These are phyloP conservation scores for Pichia kudriavzevii DNA, from an alignment of 1,139 yeast genomes.

Conservation along the genomic window DNA sequence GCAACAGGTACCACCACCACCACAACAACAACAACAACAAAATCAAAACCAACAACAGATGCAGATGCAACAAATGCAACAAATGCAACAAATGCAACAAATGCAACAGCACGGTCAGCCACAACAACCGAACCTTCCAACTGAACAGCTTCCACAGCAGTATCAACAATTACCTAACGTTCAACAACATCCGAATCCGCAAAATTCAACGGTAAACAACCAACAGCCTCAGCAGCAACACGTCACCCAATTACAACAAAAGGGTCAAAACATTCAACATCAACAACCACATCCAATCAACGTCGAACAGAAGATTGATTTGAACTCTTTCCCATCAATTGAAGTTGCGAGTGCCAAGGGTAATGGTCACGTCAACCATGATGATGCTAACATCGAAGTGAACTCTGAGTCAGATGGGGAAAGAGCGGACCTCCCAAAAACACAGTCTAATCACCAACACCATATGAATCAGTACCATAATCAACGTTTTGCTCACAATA, in stretches of 20 bases:
- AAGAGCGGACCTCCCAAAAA: neutral
- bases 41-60: slow-evolving; percentile 13
- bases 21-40: slow-evolving; percentile 17
- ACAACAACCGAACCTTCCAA: slow-evolving; percentile 27
- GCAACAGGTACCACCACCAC: slow-evolving; percentile 19
- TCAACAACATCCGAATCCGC: slow-evolving; percentile 6
- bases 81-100: slow-evolving; percentile 21
- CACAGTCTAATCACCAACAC: slow-evolving; percentile 7
- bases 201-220: too few relatives aligned
- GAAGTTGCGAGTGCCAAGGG: slow-evolving; percentile 14
- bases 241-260: slow-evolving; percentile 2
- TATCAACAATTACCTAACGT: slow-evolving; percentile 3
- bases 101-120: slow-evolving; percentile 23
- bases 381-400: neutral
- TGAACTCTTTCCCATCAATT: slow-evolving; percentile 15
- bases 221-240: slow-evolving; percentile 2
- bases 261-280: slow-evolving; percentile 2
- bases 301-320: slow-evolving; percentile 7
- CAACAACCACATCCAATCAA: neutral
- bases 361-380: slow-evolving; percentile 17
- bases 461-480: slow-evolving; percentile 9
- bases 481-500: slow-evolving; percentile 12
- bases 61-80: slow-evolving; percentile 28
- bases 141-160: slow-evolving; percentile 1
- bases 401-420: slow-evolving; percentile 1